Conservation (phyloP, 2,329 filamentous ascomycete species). For the Verticillium alfalfae region DNA sequence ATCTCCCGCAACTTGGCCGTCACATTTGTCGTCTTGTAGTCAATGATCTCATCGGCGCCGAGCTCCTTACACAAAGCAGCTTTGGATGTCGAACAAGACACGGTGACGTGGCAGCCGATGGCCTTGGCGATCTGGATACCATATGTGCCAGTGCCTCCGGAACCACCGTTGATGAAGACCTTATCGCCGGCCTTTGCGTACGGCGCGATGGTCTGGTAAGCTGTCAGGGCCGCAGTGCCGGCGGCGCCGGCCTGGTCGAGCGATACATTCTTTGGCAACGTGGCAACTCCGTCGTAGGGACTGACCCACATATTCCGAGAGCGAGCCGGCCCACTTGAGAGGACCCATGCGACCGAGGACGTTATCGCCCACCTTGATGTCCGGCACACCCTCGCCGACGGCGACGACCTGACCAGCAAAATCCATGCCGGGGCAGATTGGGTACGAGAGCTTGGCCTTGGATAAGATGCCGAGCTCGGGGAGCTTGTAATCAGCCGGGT, state of each 20-base stretch:
- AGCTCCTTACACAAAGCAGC: slow-evolving; percentile 49
- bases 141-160: slow-evolving; percentile 56
- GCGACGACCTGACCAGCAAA: slow-evolving; percentile 38
- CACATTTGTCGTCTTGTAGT: slow-evolving; percentile 51
- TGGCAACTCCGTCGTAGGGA: slow-evolving; percentile 20
- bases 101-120: slow-evolving; percentile 56
- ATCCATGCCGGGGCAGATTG: slow-evolving; percentile 44
- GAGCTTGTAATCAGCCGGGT: slow-evolving; percentile 61
- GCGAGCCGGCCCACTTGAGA: slow-evolving; percentile 25
- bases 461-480: slow-evolving; percentile 35
- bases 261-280: slow-evolving; percentile 21
- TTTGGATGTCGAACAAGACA: slow-evolving; percentile 57
- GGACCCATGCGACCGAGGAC: slow-evolving; percentile 35
- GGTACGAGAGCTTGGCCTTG: slow-evolving; percentile 28
- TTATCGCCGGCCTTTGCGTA: slow-evolving; percentile 43
- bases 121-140: slow-evolving; percentile 61
- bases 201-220: slow-evolving; percentile 41
- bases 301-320: slow-evolving; percentile 24
- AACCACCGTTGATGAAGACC: slow-evolving; percentile 62
- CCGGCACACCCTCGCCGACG: slow-evolving; percentile 17
- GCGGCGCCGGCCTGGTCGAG: slow-evolving; percentile 34
- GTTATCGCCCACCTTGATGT: slow-evolving; percentile 29
- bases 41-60: slow-evolving; percentile 60
- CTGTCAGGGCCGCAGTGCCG: slow-evolving; percentile 39
- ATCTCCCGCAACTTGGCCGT: slow-evolving; percentile 36